These are phyloP conservation scores for Lophiotrema nucula DNA, from an alignment of 495 filamentous ascomycete genomes.

Conservation along the genomic window DNA sequence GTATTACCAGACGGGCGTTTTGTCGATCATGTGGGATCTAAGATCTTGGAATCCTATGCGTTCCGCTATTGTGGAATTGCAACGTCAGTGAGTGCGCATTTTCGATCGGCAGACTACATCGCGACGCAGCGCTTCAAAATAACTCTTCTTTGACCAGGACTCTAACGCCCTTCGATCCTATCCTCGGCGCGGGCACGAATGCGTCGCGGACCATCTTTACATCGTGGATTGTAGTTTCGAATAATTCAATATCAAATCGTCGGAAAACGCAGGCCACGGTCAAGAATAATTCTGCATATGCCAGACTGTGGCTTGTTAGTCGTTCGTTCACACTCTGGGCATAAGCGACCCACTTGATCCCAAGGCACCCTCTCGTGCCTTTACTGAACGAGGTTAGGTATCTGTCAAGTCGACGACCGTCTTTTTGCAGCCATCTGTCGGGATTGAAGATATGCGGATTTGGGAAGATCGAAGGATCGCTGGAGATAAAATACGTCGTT, in stretches of 20 bases:
- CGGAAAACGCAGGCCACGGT: conserved; percentile 5
- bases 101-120: no score
- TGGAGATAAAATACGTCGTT: neutral
- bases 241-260: conserved; percentile 1
- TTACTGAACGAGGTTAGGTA: conserved; percentile 49
- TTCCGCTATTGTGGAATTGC: no score
- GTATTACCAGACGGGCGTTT: no score
- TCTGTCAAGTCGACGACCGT: conserved; percentile 28
- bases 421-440: conserved; percentile 1
- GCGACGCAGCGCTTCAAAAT: no score
- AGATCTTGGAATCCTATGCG: no score
- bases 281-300: conserved; percentile 7
- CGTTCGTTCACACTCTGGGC: neutral
- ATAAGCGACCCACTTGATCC: conserved; percentile 42
- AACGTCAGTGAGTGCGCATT: no score
- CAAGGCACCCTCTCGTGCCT: conserved; percentile 49
- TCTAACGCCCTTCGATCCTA: neutral
- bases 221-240: conserved; percentile 6
- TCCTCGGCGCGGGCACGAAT: conserved; percentile 1
- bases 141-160: neutral
- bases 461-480: conserved; percentile 25
- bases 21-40: no score
- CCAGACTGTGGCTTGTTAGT: neutral
- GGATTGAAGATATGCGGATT: neutral
- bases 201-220: conserved; percentile 1